These are phyloP conservation scores for Tetrahymena malaccensis DNA, from an alignment of 73 alveolate genomes.

Conservation along the genomic window DNA sequence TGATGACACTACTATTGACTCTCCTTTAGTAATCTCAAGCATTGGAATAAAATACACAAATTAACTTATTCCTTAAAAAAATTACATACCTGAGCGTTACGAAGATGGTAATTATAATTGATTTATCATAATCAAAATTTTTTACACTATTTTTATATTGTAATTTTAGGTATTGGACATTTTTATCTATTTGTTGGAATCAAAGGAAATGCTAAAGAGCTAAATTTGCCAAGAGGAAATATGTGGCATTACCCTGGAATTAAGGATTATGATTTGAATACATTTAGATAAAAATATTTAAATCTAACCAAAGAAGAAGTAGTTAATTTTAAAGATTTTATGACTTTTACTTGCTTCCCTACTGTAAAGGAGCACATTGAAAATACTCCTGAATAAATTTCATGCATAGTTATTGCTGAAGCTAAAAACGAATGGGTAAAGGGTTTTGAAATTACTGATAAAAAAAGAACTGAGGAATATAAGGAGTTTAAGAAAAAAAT, in stretches of 20 bases:
- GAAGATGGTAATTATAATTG: not conserved
- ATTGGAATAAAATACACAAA: not conserved
- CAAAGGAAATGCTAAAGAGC: constrained; percentile 1
- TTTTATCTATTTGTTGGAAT: constrained; percentile 7
- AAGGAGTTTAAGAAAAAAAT: not conserved
- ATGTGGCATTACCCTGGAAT: not conserved
- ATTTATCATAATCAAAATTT: not conserved
- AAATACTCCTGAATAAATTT: not conserved
- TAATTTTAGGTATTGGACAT: not conserved
- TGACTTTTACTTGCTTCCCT: not conserved
- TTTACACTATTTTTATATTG: too few relatives aligned
- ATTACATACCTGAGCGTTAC: not conserved
- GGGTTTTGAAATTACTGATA: not conserved
- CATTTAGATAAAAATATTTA: not conserved
- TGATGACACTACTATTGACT: not conserved
- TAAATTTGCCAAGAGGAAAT: not conserved
- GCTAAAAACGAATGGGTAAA: not conserved
- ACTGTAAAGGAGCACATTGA: not conserved
- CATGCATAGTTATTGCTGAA: not conserved
- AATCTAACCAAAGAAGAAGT: not conserved
- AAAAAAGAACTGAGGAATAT: not conserved
- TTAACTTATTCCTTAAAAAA: not conserved
- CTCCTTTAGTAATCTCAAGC: not conserved
- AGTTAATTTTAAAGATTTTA: not conserved
- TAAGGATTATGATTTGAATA: not conserved